Evolutionary conservation across 1,284 basidiomycete species (phyloP).

Genomic region (Athelia sp.): DNA sequence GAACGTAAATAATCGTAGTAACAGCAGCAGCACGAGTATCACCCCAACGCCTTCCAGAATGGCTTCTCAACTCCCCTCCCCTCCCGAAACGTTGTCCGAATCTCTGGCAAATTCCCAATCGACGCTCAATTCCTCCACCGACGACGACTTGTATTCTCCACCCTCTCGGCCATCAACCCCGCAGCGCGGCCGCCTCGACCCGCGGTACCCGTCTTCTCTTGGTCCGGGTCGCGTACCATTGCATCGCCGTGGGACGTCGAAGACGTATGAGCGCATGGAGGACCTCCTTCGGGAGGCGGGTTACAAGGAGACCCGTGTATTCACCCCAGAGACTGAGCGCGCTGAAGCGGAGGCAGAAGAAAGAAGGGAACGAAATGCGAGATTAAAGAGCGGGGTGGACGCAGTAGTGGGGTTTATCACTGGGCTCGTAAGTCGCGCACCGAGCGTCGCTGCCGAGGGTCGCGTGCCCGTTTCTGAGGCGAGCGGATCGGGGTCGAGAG

Average conservation of each 20-base stretch:
- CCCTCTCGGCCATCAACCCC: not conserved
- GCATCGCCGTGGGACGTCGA: not conserved
- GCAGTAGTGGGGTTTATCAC: constrained; percentile 57
- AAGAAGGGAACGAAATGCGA: constrained; percentile 15
- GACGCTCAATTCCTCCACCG: not conserved
- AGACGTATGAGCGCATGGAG: constrained; percentile 41
- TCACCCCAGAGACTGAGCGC: constrained; percentile 76
- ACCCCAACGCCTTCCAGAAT: not conserved
- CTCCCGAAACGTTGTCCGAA: not conserved
- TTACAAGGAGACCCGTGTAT: constrained; percentile 85
- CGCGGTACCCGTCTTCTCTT: not conserved
- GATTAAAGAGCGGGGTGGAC: constrained; percentile 36
- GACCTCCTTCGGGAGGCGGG: constrained; percentile 81
- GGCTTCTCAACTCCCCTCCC: not conserved
- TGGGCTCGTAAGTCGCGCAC: constrained; percentile 39
- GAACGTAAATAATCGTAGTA: not conserved
- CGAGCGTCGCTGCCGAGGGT: not conserved
- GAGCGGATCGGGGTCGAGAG: not conserved
- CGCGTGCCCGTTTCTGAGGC: too few species aligned
- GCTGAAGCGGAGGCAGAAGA: constrained; percentile 20
- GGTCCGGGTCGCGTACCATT: not conserved
- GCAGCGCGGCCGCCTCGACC: not conserved
- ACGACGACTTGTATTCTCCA: not conserved
- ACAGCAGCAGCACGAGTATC: not conserved
- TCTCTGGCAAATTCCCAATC: not conserved